A percentile compares a stretch with the other conserved stretches of the same genome.
Evolutionary conservation across 257 asterid species (phyloP).

Genomic region (Oldenlandia corymbosa): DNA sequence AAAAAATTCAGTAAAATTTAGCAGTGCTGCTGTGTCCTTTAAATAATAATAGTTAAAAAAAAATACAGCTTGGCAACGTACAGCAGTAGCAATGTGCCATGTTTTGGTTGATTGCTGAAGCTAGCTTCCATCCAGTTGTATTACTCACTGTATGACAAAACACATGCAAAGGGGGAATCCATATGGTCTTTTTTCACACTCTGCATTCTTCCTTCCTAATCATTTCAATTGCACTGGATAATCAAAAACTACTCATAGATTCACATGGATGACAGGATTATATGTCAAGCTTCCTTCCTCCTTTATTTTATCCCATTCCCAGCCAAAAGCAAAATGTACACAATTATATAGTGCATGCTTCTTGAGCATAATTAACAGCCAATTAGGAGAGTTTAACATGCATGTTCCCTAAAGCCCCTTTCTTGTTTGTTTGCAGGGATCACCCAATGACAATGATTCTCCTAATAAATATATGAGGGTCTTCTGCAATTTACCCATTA

Average conservation of each 20-base stretch:
- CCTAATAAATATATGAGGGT: too few species aligned
- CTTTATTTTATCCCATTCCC: not conserved
- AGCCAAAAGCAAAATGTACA: not conserved
- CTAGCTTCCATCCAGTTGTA: too few species aligned
- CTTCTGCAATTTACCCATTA: too few species aligned
- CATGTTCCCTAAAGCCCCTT: too few species aligned
- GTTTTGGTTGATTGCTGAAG: too few species aligned
- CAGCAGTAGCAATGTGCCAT: not conserved
- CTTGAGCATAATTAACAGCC: not conserved
- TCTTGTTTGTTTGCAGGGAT: too few species aligned
- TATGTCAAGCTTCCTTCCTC: not conserved
- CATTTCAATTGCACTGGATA: not conserved
- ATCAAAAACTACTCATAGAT: not conserved
- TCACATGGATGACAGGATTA: constrained; percentile 8
- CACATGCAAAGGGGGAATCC: not conserved
- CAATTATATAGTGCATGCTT: not conserved
- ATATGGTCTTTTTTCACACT: not conserved
- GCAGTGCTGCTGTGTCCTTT: too few species aligned
- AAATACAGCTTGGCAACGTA: not conserved
- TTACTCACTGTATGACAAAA: too few species aligned
- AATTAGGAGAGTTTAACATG: not conserved
- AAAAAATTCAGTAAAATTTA: too few species aligned
- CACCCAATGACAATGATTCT: too few species aligned
- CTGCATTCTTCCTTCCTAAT: not conserved
- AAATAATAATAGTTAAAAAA: too few species aligned